Percentiles rank a stretch among this genome's conserved stretches.
Evolutionary conservation across 306 rosid genomes (phyloP).

Genomic region (Dryas octopetala): DNA sequence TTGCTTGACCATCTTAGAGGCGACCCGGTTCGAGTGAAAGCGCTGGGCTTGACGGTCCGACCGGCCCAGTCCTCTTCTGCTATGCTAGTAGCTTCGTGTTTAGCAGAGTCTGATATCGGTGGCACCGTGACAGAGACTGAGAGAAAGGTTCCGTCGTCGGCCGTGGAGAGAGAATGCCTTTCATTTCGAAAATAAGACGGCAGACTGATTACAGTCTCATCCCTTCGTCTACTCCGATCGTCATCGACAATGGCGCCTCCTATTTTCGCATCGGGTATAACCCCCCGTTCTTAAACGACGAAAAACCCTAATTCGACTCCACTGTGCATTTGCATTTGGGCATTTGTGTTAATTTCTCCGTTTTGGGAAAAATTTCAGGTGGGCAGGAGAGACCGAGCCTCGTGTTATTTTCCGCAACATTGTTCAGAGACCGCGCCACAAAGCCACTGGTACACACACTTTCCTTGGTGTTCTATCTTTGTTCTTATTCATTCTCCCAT

Average conservation of each 20-base stretch:
- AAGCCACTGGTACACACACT: slow-evolving; percentile 58
- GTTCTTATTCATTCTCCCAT: neutral
- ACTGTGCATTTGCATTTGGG: neutral
- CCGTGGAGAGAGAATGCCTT: slow-evolving; percentile 47
- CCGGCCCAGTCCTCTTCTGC: neutral
- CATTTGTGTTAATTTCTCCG: neutral
- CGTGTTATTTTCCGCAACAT: slow-evolving; percentile 97
- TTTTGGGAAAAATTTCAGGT: slow-evolving; percentile 38
- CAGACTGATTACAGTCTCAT: slow-evolving; percentile 64
- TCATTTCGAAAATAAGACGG: slow-evolving; percentile 54
- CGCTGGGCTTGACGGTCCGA: neutral
- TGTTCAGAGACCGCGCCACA: slow-evolving; percentile 98
- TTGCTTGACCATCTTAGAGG: too few relatives aligned
- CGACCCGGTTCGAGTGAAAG: neutral
- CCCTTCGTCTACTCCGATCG: slow-evolving; percentile 62
- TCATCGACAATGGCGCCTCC: slow-evolving; percentile 88
- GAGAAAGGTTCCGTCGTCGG: neutral
- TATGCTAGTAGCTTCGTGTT: neutral
- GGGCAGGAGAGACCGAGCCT: slow-evolving; percentile 96
- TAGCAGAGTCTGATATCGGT: slow-evolving; percentile 1
- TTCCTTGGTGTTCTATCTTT: neutral
- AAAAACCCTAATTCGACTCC: slow-evolving; percentile 49
- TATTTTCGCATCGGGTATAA: slow-evolving; percentile 77
- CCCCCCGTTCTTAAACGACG: neutral
- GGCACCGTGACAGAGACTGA: neutral